Base-by-base conservation (phyloP, 2,329 filamentous ascomycete species). In the Fusarium setosum region DNA sequence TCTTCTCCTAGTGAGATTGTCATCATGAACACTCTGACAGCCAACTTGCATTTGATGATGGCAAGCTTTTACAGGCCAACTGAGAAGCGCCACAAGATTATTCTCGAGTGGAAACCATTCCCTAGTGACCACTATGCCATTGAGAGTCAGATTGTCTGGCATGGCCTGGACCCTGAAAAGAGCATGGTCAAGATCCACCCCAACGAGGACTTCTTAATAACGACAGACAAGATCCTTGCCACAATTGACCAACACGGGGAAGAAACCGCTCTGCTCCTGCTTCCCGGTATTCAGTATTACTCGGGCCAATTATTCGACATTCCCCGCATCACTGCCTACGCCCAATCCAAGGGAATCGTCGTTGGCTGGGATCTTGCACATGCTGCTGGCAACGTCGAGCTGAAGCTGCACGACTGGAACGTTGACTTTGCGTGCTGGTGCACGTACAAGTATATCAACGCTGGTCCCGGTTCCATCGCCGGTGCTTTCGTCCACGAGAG, bases 401-500 rank as follows among this genome's bases (percentile, higher is more conserved):
- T 97, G 17, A 79, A 83, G 58, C 83, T 97, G 18, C 93, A 97
- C 77, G 92, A 95, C 70, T 97, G 94, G 94, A 86, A 92, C 68
- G 93, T 96, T 31, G 94, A 97, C 76, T 97, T 97, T 72, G 94
- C 94, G 15, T 92, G 87, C 53, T 97, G 94, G 94, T 97, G 94
- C 78, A 94, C 90, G 17, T 97, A 97, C 84, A 97, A 97, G 80
- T 97, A 97, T 80, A 86, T 97, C 75, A 97, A 97, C 74, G 89
- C 90, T 23, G 94, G 94, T 0, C 93, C 94, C 0, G 94, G 94
- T 5, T 85, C 89, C 15, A 96, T 96, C 65, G 93, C 88, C 1
- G 93, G 91, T 0, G 82, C 90, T 1, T 97, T 94, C 68, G 91
- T 97, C 9, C 93, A 97, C 76, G 88, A 92, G 73, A 83, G 81